Evolutionary conservation across 2,329 filamentous ascomycete genomes (phyloP), one percentile per base, ranked within the genome.

Genomic region (Ophiostoma ips): DNA sequence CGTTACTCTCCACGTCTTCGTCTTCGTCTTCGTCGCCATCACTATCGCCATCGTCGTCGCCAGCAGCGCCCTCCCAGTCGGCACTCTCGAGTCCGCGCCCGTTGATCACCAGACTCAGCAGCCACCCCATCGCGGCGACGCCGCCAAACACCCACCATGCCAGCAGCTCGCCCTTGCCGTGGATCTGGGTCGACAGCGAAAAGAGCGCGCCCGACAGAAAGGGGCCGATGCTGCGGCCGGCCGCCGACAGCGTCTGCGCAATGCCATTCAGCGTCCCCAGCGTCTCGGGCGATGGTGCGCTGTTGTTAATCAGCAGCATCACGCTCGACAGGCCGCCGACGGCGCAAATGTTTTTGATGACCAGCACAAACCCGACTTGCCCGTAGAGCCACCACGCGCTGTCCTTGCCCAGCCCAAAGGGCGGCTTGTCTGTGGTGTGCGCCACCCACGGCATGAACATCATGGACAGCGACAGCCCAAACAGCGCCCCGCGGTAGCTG

Each of bases 241-340:
- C 87, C 0, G 92, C 92, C 0, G 87, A 94, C 0, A 98, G 77
- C 0, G 88, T 95, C 65, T 98, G 92, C 0, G 92, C 92, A 31
- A 96, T 76, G 10, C 92, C 92, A 60, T 98, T 95, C 24, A 98
- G 73, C 0, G 87, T 88, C 3, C 92, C 92, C 0, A 98, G 75
- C 0, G 86, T 88, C 5, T 84, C 81, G 63, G 90, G 78, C 8
- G 89, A 87, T 0, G 88, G 86, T 0, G 88, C 87, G 1, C 86
- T 94, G 59, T 98, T 98, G 35, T 88, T 96, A 57, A 98, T 89
- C 64, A 98, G 67, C 15, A 94, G 72, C 66, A 96, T 78, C 3
- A 90, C 88, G 61, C 87, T 92, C 2, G 89, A 94, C 53, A 98
- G 64, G 0, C 90, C 90, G 8, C 87, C 88, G 0, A 98, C 88